A percentile compares a stretch with the other conserved stretches of the same genome.
Evolutionary conservation across 805 yeast species (phyloP).

Genomic region (Metschnikowia amazonensis): DNA sequence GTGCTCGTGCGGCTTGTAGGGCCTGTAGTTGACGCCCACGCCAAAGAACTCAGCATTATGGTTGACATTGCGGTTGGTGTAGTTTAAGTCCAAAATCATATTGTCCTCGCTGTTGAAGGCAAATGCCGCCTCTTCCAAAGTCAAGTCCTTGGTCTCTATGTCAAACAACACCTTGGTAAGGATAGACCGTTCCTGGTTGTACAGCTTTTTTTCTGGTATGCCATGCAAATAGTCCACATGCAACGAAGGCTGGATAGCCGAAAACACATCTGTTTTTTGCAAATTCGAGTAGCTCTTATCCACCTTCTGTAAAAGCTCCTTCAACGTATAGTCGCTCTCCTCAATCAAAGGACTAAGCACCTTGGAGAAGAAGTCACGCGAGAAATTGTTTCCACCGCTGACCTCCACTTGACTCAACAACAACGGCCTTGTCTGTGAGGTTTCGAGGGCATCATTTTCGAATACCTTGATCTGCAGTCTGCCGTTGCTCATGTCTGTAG

Average conservation of each 20-base stretch:
- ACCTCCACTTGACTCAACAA: conserved; percentile 36
- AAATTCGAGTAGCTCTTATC: conserved; percentile 33
- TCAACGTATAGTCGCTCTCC: conserved; percentile 42
- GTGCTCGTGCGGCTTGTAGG: conserved; percentile 46
- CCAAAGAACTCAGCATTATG: conserved; percentile 50
- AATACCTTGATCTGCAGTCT: conserved; percentile 17
- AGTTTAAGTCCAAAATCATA: conserved; percentile 35
- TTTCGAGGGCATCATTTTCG: conserved; percentile 29
- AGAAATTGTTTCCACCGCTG: conserved; percentile 41
- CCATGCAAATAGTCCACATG: conserved; percentile 36
- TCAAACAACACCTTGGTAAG: conserved; percentile 45
- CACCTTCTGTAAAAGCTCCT: conserved; percentile 35
- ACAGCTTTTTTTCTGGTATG: conserved; percentile 24
- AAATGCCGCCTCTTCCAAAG: conserved; percentile 32
- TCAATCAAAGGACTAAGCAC: conserved; percentile 43
- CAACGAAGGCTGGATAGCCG: conserved; percentile 35
- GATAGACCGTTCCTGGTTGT: conserved; percentile 38
- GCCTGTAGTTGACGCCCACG: conserved; percentile 47
- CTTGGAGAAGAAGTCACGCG: conserved; percentile 44
- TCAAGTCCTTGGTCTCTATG: conserved; percentile 37
- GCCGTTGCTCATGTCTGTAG: neutral
- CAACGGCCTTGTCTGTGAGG: conserved; percentile 34
- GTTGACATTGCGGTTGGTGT: conserved; percentile 44
- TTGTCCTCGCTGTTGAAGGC: conserved; percentile 37
- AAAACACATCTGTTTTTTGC: conserved; percentile 44